phyloP scores from a whole-genome alignment of 2,329 filamentous ascomycete species.

The Rutstroemia sp. region DNA sequence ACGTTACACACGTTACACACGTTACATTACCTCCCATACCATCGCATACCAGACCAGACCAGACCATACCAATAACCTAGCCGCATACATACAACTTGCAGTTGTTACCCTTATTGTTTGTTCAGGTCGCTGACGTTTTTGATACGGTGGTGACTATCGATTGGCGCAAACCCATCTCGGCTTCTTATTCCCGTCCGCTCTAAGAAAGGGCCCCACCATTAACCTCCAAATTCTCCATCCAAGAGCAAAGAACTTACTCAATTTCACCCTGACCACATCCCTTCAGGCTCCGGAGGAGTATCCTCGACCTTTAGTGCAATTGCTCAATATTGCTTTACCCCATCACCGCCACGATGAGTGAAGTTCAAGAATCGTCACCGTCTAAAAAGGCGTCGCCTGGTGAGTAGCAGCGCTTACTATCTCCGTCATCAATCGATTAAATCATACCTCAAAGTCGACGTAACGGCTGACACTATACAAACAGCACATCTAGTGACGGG shows the following conservation, averaged over 20 bases:
- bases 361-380: conserved; percentile 12
- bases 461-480: neutral
- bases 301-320: conserved; percentile 8
- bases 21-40: neutral
- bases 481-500: neutral
- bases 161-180: neutral
- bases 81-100: neutral
- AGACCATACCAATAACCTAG: too few relatives aligned
- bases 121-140: neutral
- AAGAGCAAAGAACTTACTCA: conserved; percentile 3
- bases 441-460: neutral
- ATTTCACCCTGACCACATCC: conserved; percentile 5
- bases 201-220: conserved; percentile 13
- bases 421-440: conserved; percentile 11
- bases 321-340: neutral
- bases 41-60: neutral
- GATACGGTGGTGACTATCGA: neutral
- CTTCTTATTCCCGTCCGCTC: conserved; percentile 1
- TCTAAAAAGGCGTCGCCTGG: conserved; percentile 16
- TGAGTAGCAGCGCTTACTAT: conserved; percentile 21
- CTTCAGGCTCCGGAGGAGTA: conserved; percentile 9
- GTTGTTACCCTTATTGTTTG: too few relatives aligned
- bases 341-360: conserved; percentile 14
- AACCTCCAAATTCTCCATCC: conserved; percentile 11
- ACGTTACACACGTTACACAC: neutral